Percentiles rank a stretch among this genome's conserved stretches.
Conservation (phyloP, 768 basidiomycete genomes). For the Tricholoma matsutake region DNA sequence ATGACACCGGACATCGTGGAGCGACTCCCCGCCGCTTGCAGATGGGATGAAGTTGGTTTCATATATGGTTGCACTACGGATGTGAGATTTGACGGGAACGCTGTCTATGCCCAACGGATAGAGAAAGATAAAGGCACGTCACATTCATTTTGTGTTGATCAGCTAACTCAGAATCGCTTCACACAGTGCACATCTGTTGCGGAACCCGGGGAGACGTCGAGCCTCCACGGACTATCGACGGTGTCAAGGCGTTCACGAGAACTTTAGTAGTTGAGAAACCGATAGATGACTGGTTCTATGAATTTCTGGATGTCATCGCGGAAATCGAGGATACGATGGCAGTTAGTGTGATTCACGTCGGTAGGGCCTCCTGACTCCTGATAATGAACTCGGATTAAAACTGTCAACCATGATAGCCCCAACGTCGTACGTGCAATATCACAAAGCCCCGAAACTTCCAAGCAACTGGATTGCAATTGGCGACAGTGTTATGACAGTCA, state of each 20-base stretch:
- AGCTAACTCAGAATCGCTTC: background rate
- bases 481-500: slow-evolving; percentile 28
- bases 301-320: background rate
- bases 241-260: background rate
- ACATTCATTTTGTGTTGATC: background rate
- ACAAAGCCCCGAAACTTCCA: slow-evolving; percentile 23
- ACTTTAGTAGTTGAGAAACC: background rate
- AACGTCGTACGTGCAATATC: slow-evolving; percentile 25
- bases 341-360: slow-evolving; percentile 5
- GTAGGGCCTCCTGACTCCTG: no score
- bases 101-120: background rate
- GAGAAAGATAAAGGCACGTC: slow-evolving; percentile 4
- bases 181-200: background rate
- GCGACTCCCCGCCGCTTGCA: background rate
- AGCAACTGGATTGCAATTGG: slow-evolving; percentile 34
- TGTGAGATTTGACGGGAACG: slow-evolving; percentile 3
- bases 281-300: background rate
- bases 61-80: background rate
- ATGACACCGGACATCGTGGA: background rate
- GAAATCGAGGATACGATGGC: background rate
- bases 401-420: no score
- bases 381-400: no score
- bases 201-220: background rate
- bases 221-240: background rate
- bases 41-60: background rate